Conservation (phyloP, 2,329 filamentous ascomycete species). For the Pseudopithomyces maydicus region DNA sequence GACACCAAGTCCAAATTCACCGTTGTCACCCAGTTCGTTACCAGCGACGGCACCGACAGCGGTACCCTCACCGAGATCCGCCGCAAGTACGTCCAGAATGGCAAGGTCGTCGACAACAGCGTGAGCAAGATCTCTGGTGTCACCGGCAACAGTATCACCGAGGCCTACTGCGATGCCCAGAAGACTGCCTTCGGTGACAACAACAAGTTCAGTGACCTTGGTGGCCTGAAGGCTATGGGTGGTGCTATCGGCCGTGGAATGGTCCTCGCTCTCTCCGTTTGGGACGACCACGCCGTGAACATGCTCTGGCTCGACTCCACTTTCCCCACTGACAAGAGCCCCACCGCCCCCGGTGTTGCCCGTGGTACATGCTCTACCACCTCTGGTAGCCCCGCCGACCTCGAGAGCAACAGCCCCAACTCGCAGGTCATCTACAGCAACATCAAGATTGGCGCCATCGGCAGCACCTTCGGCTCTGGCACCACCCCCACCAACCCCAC, state of each 20-base stretch:
- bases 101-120: slow-evolving; percentile 51
- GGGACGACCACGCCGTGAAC: slow-evolving; percentile 65
- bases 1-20: slow-evolving; percentile 44
- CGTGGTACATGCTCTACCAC: slow-evolving; percentile 22
- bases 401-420: slow-evolving; percentile 15
- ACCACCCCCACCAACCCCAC: not conserved
- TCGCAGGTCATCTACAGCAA: slow-evolving; percentile 27
- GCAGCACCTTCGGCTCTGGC: slow-evolving; percentile 19
- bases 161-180: slow-evolving; percentile 59
- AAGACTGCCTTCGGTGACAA: slow-evolving; percentile 60
- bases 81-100: slow-evolving; percentile 53
- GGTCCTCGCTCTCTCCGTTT: slow-evolving; percentile 65
- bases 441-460: slow-evolving; percentile 31
- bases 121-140: slow-evolving; percentile 48
- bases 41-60: slow-evolving; percentile 38
- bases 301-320: slow-evolving; percentile 75
- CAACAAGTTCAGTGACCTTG: slow-evolving; percentile 57
- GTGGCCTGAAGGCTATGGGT: slow-evolving; percentile 60
- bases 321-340: slow-evolving; percentile 53
- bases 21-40: slow-evolving; percentile 55
- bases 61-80: slow-evolving; percentile 51
- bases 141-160: slow-evolving; percentile 58
- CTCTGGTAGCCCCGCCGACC: slow-evolving; percentile 20
- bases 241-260: slow-evolving; percentile 59
- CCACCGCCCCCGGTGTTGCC: slow-evolving; percentile 17